Conservation (phyloP, 352 stramenopile species). For the Phytophthora quininea region DNA sequence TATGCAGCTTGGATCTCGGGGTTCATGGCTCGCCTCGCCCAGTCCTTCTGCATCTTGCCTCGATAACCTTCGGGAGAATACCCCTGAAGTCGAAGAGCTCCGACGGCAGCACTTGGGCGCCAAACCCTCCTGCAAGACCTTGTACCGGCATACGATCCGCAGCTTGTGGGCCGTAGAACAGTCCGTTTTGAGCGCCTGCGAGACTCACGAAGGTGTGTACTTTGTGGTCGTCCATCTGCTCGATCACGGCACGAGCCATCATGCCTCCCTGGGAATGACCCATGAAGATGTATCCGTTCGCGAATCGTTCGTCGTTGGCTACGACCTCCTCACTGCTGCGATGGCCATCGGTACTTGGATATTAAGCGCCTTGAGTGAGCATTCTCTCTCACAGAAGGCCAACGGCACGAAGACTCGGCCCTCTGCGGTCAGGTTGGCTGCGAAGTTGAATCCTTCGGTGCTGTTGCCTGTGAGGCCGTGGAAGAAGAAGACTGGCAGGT, state of each 20-base stretch:
- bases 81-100: conserved; percentile 37
- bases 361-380: conserved; percentile 34
- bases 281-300: conserved; percentile 54
- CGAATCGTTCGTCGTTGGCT: conserved; percentile 21
- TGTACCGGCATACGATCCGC: conserved; percentile 22
- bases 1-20: conserved; percentile 22
- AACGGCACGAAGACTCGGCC: conserved; percentile 39
- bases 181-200: conserved; percentile 45
- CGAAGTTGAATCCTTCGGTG: conserved; percentile 25
- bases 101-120: conserved; percentile 18
- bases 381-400: conserved; percentile 42
- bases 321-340: conserved; percentile 35
- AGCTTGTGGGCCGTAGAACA: conserved; percentile 54
- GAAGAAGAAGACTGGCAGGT: conserved; percentile 59
- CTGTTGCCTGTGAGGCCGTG: conserved; percentile 42
- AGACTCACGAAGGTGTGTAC: conserved; percentile 53
- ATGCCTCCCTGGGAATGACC: conserved; percentile 52
- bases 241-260: conserved; percentile 49
- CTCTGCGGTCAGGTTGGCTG: conserved; percentile 39
- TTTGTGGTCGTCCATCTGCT: conserved; percentile 67
- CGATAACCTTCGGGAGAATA: conserved; percentile 30
- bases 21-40: conserved; percentile 22
- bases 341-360: conserved; percentile 47
- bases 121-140: conserved; percentile 26
- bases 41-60: conserved; percentile 48